Conservation (phyloP, 768 basidiomycete genomes). For the Tricholoma sp. region DNA sequence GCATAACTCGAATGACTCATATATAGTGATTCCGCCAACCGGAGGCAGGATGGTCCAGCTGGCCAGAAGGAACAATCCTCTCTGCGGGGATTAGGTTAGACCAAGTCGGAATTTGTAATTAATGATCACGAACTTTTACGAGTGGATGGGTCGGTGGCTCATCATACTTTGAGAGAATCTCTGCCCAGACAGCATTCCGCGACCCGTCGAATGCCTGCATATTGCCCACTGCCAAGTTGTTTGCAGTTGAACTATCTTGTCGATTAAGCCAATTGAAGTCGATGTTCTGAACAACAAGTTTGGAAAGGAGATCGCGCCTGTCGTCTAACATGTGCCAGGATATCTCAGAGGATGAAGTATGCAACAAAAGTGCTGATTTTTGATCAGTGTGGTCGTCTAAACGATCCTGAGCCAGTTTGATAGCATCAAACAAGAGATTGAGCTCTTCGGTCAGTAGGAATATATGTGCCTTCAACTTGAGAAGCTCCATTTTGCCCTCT, state of each 20-base stretch:
- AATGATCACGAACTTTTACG: slow-evolving; percentile 47
- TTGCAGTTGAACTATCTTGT: slow-evolving; percentile 84
- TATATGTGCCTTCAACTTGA: slow-evolving; percentile 69
- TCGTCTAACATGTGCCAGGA: slow-evolving; percentile 90
- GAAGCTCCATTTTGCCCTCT: slow-evolving; percentile 47
- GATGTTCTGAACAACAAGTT: slow-evolving; percentile 76
- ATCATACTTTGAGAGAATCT: slow-evolving; percentile 78
- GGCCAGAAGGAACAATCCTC: slow-evolving; percentile 67
- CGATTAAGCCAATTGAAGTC: slow-evolving; percentile 81
- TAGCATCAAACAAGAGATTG: slow-evolving; percentile 79
- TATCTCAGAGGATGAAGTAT: slow-evolving; percentile 80
- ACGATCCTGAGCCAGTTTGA: slow-evolving; percentile 78
- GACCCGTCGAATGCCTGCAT: slow-evolving; percentile 85
- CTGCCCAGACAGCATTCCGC: slow-evolving; percentile 77
- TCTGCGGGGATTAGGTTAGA: slow-evolving; percentile 31
- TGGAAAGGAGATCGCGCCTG: slow-evolving; percentile 67
- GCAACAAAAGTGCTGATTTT: slow-evolving; percentile 76
- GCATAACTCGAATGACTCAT: slow-evolving; percentile 74
- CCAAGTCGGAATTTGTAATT: not conserved
- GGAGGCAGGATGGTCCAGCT: slow-evolving; percentile 84
- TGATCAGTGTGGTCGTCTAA: slow-evolving; percentile 60
- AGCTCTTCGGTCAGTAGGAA: slow-evolving; percentile 74
- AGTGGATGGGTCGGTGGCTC: slow-evolving; percentile 67
- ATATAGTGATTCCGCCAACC: slow-evolving; percentile 90
- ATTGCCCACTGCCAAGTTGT: slow-evolving; percentile 68